Conservation (phyloP, 805 yeast genomes). For the Hanseniaspora lindneri region DNA sequence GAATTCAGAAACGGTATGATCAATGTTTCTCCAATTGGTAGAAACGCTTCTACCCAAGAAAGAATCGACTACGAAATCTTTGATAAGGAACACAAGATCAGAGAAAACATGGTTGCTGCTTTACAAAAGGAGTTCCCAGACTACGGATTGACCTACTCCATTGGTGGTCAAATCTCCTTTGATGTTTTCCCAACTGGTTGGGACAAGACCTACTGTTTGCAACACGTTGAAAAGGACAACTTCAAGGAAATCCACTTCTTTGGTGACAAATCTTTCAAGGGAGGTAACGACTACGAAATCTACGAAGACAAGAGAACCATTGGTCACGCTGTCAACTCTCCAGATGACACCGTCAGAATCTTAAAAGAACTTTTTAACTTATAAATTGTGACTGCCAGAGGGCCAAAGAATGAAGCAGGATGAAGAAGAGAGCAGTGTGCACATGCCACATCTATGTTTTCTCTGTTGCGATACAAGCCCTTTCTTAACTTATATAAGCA, state of each 20-base stretch:
- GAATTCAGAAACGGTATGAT: slow-evolving; percentile 99
- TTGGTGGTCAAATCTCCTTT: slow-evolving; percentile 98
- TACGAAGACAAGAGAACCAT: slow-evolving; percentile 83
- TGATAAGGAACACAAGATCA: slow-evolving; percentile 69
- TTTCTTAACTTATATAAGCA: no score
- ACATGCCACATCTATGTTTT: no score
- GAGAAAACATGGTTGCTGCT: slow-evolving; percentile 76
- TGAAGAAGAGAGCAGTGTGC: no score
- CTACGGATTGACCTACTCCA: slow-evolving; percentile 81
- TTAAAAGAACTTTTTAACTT: slow-evolving; percentile 64
- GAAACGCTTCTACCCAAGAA: slow-evolving; percentile 91
- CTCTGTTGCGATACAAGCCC: no score
- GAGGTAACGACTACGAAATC: slow-evolving; percentile 98
- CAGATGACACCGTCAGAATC: slow-evolving; percentile 78
- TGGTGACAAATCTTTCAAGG: slow-evolving; percentile 94
- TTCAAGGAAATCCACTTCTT: slow-evolving; percentile 89
- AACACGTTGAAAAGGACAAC: slow-evolving; percentile 76
- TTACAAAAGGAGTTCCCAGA: slow-evolving; percentile 74
- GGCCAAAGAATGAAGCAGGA: not conserved
- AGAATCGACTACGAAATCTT: slow-evolving; percentile 82
- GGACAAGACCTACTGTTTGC: slow-evolving; percentile 97
- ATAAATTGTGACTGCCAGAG: not conserved
- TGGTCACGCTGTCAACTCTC: slow-evolving; percentile 86
- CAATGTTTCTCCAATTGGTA: slow-evolving; percentile 95
- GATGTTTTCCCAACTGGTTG: slow-evolving; percentile 99